Conservation (phyloP, 768 basidiomycete species). For the Naganishia friedmannii region DNA sequence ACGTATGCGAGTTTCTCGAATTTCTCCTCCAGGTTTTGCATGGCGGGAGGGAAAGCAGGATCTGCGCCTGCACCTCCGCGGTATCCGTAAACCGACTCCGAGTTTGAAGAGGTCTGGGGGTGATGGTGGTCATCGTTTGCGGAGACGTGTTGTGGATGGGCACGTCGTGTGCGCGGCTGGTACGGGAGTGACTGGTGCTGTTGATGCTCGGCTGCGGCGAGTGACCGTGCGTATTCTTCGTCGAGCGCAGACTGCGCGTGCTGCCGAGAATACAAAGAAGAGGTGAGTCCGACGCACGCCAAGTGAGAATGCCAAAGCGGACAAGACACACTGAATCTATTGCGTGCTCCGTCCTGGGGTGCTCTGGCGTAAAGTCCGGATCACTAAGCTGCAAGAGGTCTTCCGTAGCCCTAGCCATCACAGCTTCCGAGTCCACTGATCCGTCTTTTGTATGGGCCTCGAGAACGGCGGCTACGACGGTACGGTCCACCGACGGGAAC, state of each 20-base stretch:
- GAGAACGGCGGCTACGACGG: slow-evolving; percentile 49
- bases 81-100: slow-evolving; percentile 21
- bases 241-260: slow-evolving; percentile 49
- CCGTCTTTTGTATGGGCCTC: slow-evolving; percentile 35
- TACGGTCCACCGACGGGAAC: slow-evolving; percentile 48
- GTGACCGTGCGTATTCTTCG: slow-evolving; percentile 49
- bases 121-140: neutral
- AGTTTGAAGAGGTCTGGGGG: neutral
- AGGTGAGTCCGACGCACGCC: neutral
- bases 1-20: slow-evolving; percentile 46
- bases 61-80: slow-evolving; percentile 15
- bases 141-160: neutral
- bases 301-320: neutral
- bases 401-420: slow-evolving; percentile 49
- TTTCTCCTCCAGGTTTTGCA: slow-evolving; percentile 44
- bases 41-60: slow-evolving; percentile 5
- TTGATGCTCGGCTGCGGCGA: slow-evolving; percentile 48
- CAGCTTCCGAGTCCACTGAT: neutral
- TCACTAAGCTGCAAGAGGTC: slow-evolving; percentile 51
- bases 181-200: slow-evolving; percentile 41
- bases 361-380: slow-evolving; percentile 41
- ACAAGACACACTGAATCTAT: neutral
- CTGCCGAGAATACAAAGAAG: neutral
- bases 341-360: neutral
- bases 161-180: slow-evolving; percentile 45